These are phyloP conservation scores for Apiospora phragmitis DNA, from an alignment of 2,329 filamentous ascomycete species.

Conservation along the genomic window DNA sequence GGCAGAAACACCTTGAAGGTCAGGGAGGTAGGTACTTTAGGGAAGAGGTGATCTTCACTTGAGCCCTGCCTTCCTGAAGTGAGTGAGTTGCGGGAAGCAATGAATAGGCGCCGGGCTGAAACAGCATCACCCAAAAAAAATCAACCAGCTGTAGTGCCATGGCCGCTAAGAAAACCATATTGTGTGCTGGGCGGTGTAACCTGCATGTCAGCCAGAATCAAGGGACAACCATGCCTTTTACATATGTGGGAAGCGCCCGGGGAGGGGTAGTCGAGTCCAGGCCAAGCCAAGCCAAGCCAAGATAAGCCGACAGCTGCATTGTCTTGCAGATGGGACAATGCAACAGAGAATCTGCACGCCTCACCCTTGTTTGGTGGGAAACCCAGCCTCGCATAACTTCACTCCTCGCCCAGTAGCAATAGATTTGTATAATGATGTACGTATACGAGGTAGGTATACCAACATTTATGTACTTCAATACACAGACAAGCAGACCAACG, in stretches of 20 bases:
- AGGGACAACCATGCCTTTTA: background rate
- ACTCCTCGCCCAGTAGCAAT: too few relatives aligned
- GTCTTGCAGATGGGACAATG: background rate
- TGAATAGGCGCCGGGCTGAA: slow-evolving; percentile 5
- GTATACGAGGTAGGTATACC: background rate
- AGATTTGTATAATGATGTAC: too few relatives aligned
- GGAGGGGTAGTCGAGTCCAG: background rate
- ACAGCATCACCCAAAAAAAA: slow-evolving; percentile 4
- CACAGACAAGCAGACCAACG: background rate
- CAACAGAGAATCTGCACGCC: background rate
- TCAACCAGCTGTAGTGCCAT: background rate
- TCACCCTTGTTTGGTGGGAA: background rate
- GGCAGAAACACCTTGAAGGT: background rate
- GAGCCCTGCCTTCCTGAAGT: background rate
- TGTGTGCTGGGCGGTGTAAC: background rate
- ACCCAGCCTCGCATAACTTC: background rate
- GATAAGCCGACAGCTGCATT: background rate
- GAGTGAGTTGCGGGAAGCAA: background rate
- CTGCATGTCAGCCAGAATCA: background rate
- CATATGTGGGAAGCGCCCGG: background rate
- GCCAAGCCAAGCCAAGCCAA: background rate
- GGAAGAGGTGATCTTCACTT: background rate
- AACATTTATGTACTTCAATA: background rate
- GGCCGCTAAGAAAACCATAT: background rate
- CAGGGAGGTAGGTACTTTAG: background rate